phyloP scores from a whole-genome alignment of 2,329 filamentous ascomycete genomes.

The Xylaria multiplex region DNA sequence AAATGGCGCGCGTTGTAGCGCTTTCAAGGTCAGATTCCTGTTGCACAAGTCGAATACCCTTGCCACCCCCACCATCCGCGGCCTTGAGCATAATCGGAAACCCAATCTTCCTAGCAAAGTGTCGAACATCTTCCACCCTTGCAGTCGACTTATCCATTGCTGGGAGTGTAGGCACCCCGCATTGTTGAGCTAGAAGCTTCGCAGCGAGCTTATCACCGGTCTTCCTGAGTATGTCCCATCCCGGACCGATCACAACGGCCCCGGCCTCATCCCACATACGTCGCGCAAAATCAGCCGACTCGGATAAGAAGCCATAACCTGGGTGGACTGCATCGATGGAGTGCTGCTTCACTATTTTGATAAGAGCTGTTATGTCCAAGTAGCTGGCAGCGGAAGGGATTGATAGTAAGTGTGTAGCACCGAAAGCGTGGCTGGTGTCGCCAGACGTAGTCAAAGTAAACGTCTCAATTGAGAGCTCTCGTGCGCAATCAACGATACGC shows the following conservation, averaged over 20 bases:
- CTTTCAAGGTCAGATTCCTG: conserved; percentile 56
- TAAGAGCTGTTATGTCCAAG: conserved; percentile 25
- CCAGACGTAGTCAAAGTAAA: conserved; percentile 29
- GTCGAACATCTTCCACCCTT: conserved; percentile 62
- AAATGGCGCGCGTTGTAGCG: conserved; percentile 60
- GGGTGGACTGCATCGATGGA: conserved; percentile 63
- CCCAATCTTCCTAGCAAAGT: conserved; percentile 51
- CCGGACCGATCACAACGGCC: conserved; percentile 67
- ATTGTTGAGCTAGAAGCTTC: conserved; percentile 52
- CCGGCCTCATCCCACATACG: conserved; percentile 58
- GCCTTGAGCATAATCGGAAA: conserved; percentile 66
- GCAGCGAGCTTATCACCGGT: conserved; percentile 42
- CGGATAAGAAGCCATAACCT: conserved; percentile 72
- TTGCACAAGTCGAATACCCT: conserved; percentile 66
- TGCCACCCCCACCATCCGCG: conserved; percentile 70
- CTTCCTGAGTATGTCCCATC: conserved; percentile 61
- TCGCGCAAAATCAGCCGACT: conserved; percentile 69
- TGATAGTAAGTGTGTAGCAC: conserved; percentile 25
- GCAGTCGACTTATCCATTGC: conserved; percentile 41
- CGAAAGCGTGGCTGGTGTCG: conserved; percentile 28
- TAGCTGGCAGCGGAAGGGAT: conserved; percentile 27
- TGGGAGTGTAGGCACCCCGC: conserved; percentile 56
- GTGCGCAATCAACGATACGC: conserved; percentile 32
- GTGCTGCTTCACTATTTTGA: conserved; percentile 50
- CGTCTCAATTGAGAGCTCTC: conserved; percentile 35